A percentile compares a stretch with the other conserved stretches of the same genome.
phyloP scores from a whole-genome alignment of 202 grass and related monocot genomes.

The Eragrostis tef region DNA sequence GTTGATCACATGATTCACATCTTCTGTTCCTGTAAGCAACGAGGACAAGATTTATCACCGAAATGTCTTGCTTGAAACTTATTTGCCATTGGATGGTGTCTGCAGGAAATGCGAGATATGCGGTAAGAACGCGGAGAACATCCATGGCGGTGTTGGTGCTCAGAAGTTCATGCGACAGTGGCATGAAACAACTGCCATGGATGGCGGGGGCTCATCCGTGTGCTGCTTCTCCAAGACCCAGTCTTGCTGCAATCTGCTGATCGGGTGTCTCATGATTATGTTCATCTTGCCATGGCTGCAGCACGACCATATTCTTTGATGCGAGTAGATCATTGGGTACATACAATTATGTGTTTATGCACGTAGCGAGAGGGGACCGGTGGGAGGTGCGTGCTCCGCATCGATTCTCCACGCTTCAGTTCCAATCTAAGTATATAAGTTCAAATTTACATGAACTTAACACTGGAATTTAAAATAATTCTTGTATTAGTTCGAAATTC shows the following conservation, averaged over 20 bases:
- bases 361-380: too few relatives aligned
- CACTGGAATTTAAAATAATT: too few relatives aligned
- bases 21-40: too few relatives aligned
- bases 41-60: background rate
- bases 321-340: background rate
- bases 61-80: background rate
- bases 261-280: conserved; percentile 29
- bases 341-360: background rate
- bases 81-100: background rate
- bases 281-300: conserved; percentile 48
- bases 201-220: conserved; percentile 23
- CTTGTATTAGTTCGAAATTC: too few relatives aligned
- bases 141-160: conserved; percentile 39
- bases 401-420: too few relatives aligned
- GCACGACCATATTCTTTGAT: conserved; percentile 40
- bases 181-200: conserved; percentile 45
- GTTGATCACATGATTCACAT: background rate
- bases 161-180: conserved; percentile 63
- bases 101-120: conserved; percentile 81
- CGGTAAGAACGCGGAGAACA: conserved; percentile 60
- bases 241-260: conserved; percentile 59
- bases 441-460: too few relatives aligned
- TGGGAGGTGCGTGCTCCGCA: too few relatives aligned
- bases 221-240: conserved; percentile 53
- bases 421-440: too few relatives aligned